Percentiles rank a stretch among this genome's conserved stretches.
Conservation (phyloP, 1,284 basidiomycete genomes). For the Ganoderma sinense region DNA sequence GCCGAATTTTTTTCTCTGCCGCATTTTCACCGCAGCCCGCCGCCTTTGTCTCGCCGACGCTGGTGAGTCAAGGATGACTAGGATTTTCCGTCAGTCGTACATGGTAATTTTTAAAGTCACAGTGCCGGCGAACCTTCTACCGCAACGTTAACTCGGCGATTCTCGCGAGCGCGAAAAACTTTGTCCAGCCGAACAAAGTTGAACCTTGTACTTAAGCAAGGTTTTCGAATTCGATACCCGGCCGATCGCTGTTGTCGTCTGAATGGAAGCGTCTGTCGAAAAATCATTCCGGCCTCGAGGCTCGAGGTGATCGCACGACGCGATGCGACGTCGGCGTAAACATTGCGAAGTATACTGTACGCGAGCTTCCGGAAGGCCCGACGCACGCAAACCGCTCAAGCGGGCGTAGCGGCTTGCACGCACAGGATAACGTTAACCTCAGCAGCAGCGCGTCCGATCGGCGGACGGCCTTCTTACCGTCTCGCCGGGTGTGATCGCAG, state of each 20-base stretch:
- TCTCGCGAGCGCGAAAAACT: neutral
- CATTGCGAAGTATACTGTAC: neutral
- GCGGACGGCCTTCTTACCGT: neutral
- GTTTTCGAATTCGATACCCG: neutral
- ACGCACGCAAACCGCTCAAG: neutral
- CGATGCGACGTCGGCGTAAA: neutral
- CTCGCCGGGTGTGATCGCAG: neutral
- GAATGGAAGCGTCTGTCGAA: neutral
- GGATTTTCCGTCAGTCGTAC: too few relatives aligned
- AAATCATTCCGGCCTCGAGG: neutral
- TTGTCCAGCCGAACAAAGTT: neutral
- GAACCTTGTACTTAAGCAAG: neutral
- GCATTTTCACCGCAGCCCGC: neutral
- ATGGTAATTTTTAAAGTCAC: too few relatives aligned
- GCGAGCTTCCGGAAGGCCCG: neutral
- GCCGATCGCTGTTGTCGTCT: neutral
- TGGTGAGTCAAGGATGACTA: too few relatives aligned
- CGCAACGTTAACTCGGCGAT: neutral
- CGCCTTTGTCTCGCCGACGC: neutral
- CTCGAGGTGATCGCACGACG: neutral
- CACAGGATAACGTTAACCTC: neutral
- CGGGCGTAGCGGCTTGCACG: neutral
- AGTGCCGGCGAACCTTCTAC: neutral
- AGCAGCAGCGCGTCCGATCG: neutral
- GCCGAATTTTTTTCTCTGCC: neutral